These are phyloP conservation scores for Barnettozyma salicaria DNA, from an alignment of 805 yeast species.

Conservation along the genomic window DNA sequence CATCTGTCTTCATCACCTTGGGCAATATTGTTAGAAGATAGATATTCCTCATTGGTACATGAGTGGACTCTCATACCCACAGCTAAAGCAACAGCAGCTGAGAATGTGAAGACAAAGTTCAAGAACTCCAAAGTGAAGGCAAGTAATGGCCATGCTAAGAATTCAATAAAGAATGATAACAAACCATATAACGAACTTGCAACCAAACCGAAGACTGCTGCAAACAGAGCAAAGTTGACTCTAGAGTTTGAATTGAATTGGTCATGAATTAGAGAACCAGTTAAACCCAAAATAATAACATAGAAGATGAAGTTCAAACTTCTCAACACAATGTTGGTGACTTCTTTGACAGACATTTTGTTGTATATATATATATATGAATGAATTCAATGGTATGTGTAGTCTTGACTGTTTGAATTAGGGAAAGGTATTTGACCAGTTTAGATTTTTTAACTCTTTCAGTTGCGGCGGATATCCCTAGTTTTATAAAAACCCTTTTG, in stretches of 20 bases:
- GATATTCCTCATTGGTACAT: slow-evolving; percentile 63
- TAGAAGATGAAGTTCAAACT: slow-evolving; percentile 67
- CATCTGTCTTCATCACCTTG: slow-evolving; percentile 83
- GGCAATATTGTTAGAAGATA: slow-evolving; percentile 58
- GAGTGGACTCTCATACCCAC: slow-evolving; percentile 84
- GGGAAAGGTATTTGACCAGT: too few relatives aligned
- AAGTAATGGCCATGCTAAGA: slow-evolving; percentile 83
- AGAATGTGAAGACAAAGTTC: slow-evolving; percentile 85
- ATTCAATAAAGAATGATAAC: slow-evolving; percentile 67
- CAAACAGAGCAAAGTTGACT: slow-evolving; percentile 83
- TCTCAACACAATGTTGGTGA: slow-evolving; percentile 74
- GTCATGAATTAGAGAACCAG: slow-evolving; percentile 81
- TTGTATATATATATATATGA: not conserved
- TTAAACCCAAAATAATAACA: slow-evolving; percentile 75
- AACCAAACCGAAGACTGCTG: slow-evolving; percentile 80
- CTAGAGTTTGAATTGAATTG: slow-evolving; percentile 55
- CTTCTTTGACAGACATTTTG: slow-evolving; percentile 24
- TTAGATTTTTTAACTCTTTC: not conserved
- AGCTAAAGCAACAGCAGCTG: slow-evolving; percentile 93
- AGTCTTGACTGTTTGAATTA: too few relatives aligned
- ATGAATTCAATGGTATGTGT: not conserved
- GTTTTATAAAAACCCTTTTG: slow-evolving; percentile 4
- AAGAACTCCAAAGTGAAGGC: slow-evolving; percentile 74
- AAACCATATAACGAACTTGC: slow-evolving; percentile 77
- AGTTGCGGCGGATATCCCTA: slow-evolving; percentile 2